A percentile compares a stretch with the other conserved stretches of the same genome.
Conservation (phyloP, 306 rosid species). For the Hippophae rhamnoides region DNA sequence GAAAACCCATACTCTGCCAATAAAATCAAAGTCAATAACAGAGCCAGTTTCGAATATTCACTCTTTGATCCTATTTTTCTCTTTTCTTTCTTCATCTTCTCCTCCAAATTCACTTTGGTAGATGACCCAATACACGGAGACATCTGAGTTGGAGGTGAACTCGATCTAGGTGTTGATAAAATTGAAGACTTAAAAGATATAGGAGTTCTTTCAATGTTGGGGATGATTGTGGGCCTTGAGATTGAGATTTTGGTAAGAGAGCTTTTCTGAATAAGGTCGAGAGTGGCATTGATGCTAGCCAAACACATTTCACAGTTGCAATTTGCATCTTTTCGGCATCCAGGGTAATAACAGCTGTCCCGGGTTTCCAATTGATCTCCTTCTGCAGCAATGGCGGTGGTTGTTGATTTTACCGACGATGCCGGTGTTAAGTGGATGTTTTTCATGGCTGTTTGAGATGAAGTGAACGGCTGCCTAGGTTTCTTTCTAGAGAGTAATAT, state of each 20-base stretch:
- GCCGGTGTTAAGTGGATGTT: constrained; percentile 8
- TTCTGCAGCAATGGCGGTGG: constrained; percentile 18
- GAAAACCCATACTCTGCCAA: constrained; percentile 26
- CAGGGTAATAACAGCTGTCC: constrained; percentile 70
- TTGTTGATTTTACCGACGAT: constrained; percentile 27
- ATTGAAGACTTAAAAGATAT: constrained; percentile 46
- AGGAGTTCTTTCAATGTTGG: constrained; percentile 33
- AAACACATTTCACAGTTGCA: constrained; percentile 67
- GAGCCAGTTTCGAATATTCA: constrained; percentile 14
- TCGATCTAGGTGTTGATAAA: constrained; percentile 43
- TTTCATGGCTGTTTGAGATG: constrained; percentile 32
- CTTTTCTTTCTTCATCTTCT: constrained; percentile 4
- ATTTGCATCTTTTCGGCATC: constrained; percentile 72
- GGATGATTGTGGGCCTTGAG: constrained; percentile 20
- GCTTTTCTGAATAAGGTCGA: constrained; percentile 64
- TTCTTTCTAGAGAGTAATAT: not conserved
- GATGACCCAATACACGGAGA: constrained; percentile 29
- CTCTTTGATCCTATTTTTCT: constrained; percentile 19
- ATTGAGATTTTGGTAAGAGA: constrained; percentile 51
- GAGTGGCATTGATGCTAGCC: constrained; percentile 78
- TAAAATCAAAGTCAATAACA: constrained; percentile 37
- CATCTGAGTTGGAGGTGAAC: not conserved
- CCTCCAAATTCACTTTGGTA: constrained; percentile 20
- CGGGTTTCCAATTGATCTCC: constrained; percentile 33
- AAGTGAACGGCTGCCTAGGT: not conserved